Base-by-base conservation (phyloP, 2,329 filamentous ascomycete genomes). In the Zelopaecilomyces penicillatus region DNA sequence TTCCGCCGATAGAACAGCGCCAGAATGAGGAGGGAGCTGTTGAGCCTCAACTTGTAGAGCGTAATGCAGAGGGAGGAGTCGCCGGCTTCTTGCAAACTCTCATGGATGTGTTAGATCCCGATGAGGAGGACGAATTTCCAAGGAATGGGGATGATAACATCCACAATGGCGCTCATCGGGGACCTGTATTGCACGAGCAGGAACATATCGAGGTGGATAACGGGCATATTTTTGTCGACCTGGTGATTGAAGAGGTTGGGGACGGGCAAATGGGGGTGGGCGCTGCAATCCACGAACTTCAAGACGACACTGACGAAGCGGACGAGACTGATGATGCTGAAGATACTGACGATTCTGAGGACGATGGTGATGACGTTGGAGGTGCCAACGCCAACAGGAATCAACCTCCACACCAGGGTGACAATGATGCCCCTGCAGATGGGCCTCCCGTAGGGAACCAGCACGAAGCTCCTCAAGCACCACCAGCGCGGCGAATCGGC, bases 51-150 rank as follows among this genome's bases (percentile, higher is more conserved):
- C 45, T 54, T 37, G 43, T 42, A 1, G 47, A 53, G 35, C 46
- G 49, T 30, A 53, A 58, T 42, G 52, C 26, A n/a, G 55, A 57
- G 5, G 64, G 60, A 1, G 64, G 62, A 1, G 49, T 68, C 9
- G 38, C 65, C 5, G 63, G 58, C 4, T 57, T 68, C 27, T 52
- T 68, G 2, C 64, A 67, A 31, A 59, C 57, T 4, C 51, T 68
- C 3, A 52, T 67, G 4, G 63, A 68, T 37, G 63, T 59, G 3
- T 50, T 68, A 8, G 64, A 65, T 37, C 57, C 57, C 4, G 59
- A 64, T 19, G 62, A 61, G 7, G 61, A 58, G 5, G 58, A 59
- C 1, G 55, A 55, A 2, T 56, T 50, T 1, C 50, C 52, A 4
- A 49, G 50, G 26, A 49, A 52, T 10, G 54, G 42, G 12, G 34